Conservation (phyloP, 129 eudicot species). For the Smallanthus sonchifolius region DNA sequence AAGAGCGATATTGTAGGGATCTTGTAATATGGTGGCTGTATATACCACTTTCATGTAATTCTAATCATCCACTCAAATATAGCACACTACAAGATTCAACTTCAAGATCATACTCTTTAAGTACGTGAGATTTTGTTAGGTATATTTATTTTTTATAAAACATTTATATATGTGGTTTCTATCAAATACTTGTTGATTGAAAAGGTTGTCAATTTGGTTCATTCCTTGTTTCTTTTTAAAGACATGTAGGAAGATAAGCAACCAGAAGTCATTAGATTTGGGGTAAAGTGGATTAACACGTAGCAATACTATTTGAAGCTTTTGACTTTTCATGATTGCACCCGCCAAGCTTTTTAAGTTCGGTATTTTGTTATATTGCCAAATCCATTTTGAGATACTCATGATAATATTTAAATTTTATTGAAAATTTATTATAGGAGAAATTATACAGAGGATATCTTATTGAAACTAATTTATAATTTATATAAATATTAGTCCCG, state of each 20-base stretch:
- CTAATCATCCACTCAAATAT: too few species aligned
- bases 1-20: too few species aligned
- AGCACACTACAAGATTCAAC: too few species aligned
- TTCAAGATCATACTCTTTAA: too few species aligned
- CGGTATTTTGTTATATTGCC: background rate
- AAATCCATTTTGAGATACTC: background rate
- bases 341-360: slow-evolving; percentile 14
- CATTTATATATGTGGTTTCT: background rate
- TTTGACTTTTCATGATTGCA: slow-evolving; percentile 22
- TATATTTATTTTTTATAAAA: too few species aligned
- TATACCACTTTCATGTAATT: too few species aligned
- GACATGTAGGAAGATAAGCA: slow-evolving; percentile 29
- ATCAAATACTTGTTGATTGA: background rate
- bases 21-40: too few species aligned
- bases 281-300: slow-evolving; percentile 19
- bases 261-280: slow-evolving; percentile 23
- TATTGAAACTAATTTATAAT: background rate
- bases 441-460: background rate
- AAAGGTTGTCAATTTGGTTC: slow-evolving; percentile 20
- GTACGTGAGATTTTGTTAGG: too few species aligned
- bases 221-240: slow-evolving; percentile 19
- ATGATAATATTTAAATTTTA: background rate
- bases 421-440: background rate
- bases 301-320: slow-evolving; percentile 1
- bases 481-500: too few species aligned